Base-by-base conservation (phyloP, 2,329 filamentous ascomycete species). In the Sarocladium brachiariae region DNA sequence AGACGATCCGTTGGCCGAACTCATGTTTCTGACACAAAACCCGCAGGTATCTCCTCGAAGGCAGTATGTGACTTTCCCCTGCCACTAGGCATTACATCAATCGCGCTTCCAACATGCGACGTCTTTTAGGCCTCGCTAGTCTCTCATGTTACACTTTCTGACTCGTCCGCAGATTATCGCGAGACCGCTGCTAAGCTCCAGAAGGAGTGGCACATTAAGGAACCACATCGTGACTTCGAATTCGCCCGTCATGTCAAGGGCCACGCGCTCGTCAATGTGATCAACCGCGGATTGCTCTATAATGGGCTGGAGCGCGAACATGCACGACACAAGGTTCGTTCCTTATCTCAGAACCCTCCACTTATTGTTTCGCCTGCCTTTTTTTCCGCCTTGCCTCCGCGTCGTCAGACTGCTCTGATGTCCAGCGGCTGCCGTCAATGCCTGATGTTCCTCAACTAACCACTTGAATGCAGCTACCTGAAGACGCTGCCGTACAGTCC, bases 161-260 rank as follows among this genome's bases (percentile, higher is more conserved):
- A 49, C 46, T 34, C 24, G 5, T 35, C 53, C 21, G 50, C 70
- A 84, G 81, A 83, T 71, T 85, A 83, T 70, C 76, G 77, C 67
- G 81, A 84, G 65, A 83, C 81, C 38, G 81, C 81, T 50, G 76
- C 79, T 68, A 83, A 82, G 63, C 78, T 85, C 58, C 80, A 84
- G 61, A 83, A 84, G 64, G 81, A 85, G 70, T 85, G 81, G 81
- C 76, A 81, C 66, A 70, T 82, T 56, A 70, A 74, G 60, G 73
- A 79, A 65, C 81, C 81, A 59, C 79, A 84, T 63, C 75, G 75
- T 60, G 71, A 82, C 54, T 78, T 85, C 55, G 71, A 76, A 54
- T 85, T 84, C 66, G 81, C 81, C 63, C 77, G 74, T 61, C 75
- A 84, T 67, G 80, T 85, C 65, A 76, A 81, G 65, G 77, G 74